Percentiles rank a stretch among this genome's conserved stretches.
Conservation (phyloP, 1,284 basidiomycete species). For the Cutaneotrichosporon spelunceum region DNA sequence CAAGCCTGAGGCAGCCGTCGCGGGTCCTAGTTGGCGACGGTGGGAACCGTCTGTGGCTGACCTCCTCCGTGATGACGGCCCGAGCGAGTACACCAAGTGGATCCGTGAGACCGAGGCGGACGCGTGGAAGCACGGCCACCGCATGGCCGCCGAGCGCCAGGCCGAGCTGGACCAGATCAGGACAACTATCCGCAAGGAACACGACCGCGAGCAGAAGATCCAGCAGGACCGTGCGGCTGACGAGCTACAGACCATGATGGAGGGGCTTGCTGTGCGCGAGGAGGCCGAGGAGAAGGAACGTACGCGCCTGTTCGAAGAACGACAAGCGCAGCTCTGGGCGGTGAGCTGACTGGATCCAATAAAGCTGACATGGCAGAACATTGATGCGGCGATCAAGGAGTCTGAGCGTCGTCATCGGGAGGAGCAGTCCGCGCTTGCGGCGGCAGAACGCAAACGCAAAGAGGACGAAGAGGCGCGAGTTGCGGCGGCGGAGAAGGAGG, state of each 20-base stretch:
- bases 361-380: slow-evolving; percentile 28
- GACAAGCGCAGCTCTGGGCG: slow-evolving; percentile 41
- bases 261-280: slow-evolving; percentile 35
- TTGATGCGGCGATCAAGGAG: slow-evolving; percentile 39
- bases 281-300: slow-evolving; percentile 36
- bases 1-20: neutral
- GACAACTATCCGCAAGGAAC: slow-evolving; percentile 17
- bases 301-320: slow-evolving; percentile 31
- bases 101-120: slow-evolving; percentile 36
- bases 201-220: slow-evolving; percentile 18
- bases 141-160: slow-evolving; percentile 8
- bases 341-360: slow-evolving; percentile 23
- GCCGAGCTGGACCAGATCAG: slow-evolving; percentile 13
- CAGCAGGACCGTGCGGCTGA: slow-evolving; percentile 31
- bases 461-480: slow-evolving; percentile 30
- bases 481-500: slow-evolving; percentile 30
- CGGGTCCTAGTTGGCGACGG: slow-evolving; percentile 2
- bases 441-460: slow-evolving; percentile 19
- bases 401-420: slow-evolving; percentile 27
- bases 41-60: slow-evolving; percentile 23
- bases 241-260: slow-evolving; percentile 36
- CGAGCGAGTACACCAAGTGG: slow-evolving; percentile 33
- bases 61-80: slow-evolving; percentile 25
- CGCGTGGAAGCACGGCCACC: slow-evolving; percentile 29
- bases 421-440: slow-evolving; percentile 16